Conservation (phyloP, 2,329 filamentous ascomycete genomes). For the Fusarium avenaceum region DNA sequence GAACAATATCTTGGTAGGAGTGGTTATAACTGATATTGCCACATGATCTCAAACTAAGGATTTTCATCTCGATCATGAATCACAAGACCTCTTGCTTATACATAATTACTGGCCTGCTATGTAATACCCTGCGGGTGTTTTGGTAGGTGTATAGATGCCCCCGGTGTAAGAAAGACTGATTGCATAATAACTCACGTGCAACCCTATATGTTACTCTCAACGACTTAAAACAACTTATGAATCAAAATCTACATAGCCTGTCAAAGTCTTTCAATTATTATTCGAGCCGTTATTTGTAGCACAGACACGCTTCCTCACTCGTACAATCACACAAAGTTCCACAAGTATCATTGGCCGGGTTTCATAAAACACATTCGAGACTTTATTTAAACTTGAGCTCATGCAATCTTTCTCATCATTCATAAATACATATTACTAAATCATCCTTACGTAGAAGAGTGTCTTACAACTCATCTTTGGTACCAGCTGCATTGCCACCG, state of each 20-base stretch:
- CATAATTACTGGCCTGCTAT: no score
- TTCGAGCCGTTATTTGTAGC: constrained; percentile 16
- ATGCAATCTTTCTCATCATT: constrained; percentile 11
- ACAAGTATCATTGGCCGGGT: neutral
- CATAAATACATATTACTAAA: constrained; percentile 16
- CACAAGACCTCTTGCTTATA: no score
- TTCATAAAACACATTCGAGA: neutral
- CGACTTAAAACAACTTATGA: constrained; percentile 7
- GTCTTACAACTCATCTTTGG: constrained; percentile 55
- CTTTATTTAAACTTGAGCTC: neutral
- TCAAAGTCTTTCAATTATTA: constrained; percentile 4
- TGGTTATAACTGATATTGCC: neutral
- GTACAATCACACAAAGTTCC: neutral
- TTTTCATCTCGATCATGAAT: neutral
- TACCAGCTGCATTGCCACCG: constrained; percentile 35
- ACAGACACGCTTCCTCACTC: constrained; percentile 1
- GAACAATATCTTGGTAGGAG: no score
- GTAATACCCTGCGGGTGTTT: neutral
- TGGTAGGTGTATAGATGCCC: neutral
- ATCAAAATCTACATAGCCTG: constrained; percentile 8
- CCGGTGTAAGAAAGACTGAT: neutral
- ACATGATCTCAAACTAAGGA: neutral
- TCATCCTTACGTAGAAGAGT: neutral
- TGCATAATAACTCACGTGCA: neutral
- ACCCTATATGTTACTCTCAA: neutral